Base-by-base conservation (phyloP, 2,329 filamentous ascomycete genomes). In the Epichloe brachyelytri region DNA sequence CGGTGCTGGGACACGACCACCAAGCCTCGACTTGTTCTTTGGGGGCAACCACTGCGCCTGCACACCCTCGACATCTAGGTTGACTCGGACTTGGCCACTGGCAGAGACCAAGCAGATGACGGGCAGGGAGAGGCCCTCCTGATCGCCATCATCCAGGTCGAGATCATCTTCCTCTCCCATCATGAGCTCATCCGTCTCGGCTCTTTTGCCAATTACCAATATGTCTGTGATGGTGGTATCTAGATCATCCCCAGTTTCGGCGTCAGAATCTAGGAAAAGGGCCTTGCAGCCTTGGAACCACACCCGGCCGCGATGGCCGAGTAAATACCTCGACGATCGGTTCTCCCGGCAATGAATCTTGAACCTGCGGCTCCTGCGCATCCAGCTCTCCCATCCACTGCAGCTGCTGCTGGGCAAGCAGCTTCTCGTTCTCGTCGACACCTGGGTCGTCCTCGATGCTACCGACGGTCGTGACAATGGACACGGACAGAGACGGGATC, bases 401-500 rank as follows among this genome's bases (percentile, higher is more conserved):
- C 6, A 83, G 68, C 58, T 84, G 80, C 58, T 84, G 80, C 59
- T 82, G 79, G 1, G 77, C 76, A 36, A 84, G 66, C 3, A 79
- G 67, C 61, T 75, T 82, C 37, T 73, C 72, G 26, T 71, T 68
- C 20, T 75, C 68, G 4, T 78, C 71, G 17, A 78, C 69, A 2
- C 69, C 63, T 1, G 75, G 71, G 57, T 83, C 79, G 56, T 82
- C 79, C 56, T 84, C 79, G 40, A 78, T 72, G 3, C 76, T 75
- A 2, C 76, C 80, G 12, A 85, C 69, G 56, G 87, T 88, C 39
- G 86, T 82, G 26, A 94, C 82, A 52, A 95, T 86, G 8, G 86
- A 86, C 1, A 91, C 83, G 1, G 87, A 88, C 20, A 96, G 74
- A 0, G 88, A 89, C 2, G 89, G 86, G 14, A 95, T 80, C 34